Base-by-base conservation (phyloP, 2,329 filamentous ascomycete species). In the Aspergillus caelatus region DNA sequence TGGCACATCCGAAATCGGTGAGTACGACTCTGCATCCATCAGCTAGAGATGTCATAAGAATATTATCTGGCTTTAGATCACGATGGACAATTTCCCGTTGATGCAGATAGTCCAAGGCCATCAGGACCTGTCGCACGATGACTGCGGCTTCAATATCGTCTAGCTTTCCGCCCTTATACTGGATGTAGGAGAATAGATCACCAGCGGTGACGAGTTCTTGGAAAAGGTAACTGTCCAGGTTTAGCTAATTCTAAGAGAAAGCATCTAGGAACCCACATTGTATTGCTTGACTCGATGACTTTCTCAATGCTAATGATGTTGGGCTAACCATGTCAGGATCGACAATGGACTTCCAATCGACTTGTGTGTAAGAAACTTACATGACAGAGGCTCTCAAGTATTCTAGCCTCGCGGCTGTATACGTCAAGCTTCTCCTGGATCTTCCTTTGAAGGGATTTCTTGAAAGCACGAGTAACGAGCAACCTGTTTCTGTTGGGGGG, bases 31-130 rank as follows among this genome's bases (percentile, higher is more conserved):
- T 81, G 26, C 81, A 80, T 3, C 82, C 82, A 50, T 78, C 75
- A 16, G 79, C 76, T 58, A 83, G 78, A 1, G 84, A 85, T 0
- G 84, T 84, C 80, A 89, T 81, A 34, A 89, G 78, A 10, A 89
- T 83, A 67, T 89, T 89, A 58, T 89, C 87, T 0, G 86, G 86
- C 68, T 89, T 89, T 56, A 89, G 78, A 68, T 89, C 87, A 36
- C 87, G 80, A 71, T 89, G 87, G 5, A 85, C 85, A 50, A 89
- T 84, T 46, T 81, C 76, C 9, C 80, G 77, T 4, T 77, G 73
- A 70, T 89, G 87, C 0, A 89, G 75, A 68, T 88, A 88, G 19
- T 85, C 75, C n/a, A 89, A 72, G 2, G 84, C 87, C 60, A 85
- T 81, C 10, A 87, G 71, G 3, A 89, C 75, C 68, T 89, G 87